phyloP scores from a whole-genome alignment of 2,329 filamentous ascomycete species.

The Aspergillus intermedius region DNA sequence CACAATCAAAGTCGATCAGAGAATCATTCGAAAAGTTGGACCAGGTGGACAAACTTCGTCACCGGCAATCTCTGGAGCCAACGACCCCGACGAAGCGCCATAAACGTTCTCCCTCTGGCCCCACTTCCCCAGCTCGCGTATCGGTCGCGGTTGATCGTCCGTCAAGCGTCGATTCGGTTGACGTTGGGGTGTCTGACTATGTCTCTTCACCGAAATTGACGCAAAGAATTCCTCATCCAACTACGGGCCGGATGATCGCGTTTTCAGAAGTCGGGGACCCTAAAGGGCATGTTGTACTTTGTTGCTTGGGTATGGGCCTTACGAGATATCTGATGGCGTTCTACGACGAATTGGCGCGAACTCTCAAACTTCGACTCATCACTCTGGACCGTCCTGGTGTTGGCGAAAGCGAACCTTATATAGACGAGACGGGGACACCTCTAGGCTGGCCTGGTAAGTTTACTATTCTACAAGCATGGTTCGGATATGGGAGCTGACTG shows the following conservation, averaged over 20 bases:
- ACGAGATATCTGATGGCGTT: conserved; percentile 95
- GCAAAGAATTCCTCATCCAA: conserved; percentile 79
- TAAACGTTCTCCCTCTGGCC: conserved; percentile 34
- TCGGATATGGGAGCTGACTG: conserved; percentile 6
- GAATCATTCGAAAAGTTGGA: conserved; percentile 27
- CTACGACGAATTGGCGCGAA: conserved; percentile 89
- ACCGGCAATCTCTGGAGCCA: conserved; percentile 24
- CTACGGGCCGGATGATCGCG: conserved; percentile 79
- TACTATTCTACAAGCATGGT: neutral
- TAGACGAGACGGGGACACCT: conserved; percentile 75
- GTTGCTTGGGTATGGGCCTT: conserved; percentile 95
- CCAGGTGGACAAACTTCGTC: conserved; percentile 17
- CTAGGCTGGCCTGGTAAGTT: conserved; percentile 84
- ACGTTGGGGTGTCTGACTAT: conserved; percentile 80
- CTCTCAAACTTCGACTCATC: conserved; percentile 80
- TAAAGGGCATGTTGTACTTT: conserved; percentile 84
- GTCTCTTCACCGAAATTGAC: conserved; percentile 75
- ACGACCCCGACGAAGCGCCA: conserved; percentile 24
- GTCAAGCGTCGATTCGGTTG: conserved; percentile 75
- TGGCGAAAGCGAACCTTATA: conserved; percentile 80
- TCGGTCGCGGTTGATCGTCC: conserved; percentile 63
- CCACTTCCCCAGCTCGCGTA: conserved; percentile 33
- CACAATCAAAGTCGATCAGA: conserved; percentile 17
- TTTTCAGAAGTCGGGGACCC: conserved; percentile 96
- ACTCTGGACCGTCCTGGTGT: conserved; percentile 92